Evolutionary conservation across 371 early-diverging fungal species (phyloP).

Genomic region (Actinomortierella wolfii): DNA sequence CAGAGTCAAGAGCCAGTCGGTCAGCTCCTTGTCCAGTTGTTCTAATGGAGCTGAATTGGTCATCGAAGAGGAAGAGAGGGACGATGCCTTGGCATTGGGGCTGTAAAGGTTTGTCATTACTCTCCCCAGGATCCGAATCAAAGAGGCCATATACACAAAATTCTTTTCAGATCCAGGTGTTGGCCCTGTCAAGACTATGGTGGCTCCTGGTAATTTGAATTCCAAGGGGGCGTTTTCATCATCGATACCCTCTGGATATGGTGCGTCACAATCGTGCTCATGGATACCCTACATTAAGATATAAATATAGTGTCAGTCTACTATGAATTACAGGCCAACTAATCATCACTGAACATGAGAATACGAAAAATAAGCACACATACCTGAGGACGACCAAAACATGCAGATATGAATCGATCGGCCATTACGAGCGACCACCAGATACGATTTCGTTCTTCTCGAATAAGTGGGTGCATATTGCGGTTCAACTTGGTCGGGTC

Average conservation of each 20-base stretch:
- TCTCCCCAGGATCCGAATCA: conserved; percentile 38
- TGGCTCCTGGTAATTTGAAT: conserved; percentile 22
- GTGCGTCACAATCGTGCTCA: conserved; percentile 39
- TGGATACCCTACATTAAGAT: conserved; percentile 42
- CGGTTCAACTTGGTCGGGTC: conserved; percentile 55
- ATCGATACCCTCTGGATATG: conserved; percentile 36
- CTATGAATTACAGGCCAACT: no score
- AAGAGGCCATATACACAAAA: conserved; percentile 26
- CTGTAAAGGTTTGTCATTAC: conserved; percentile 44
- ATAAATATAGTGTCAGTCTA: conserved; percentile 53
- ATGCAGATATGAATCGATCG: conserved; percentile 51
- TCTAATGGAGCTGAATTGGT: conserved; percentile 46
- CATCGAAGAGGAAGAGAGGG: conserved; percentile 33
- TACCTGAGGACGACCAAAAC: conserved; percentile 48
- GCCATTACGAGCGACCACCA: conserved; percentile 63
- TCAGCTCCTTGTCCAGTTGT: conserved; percentile 43
- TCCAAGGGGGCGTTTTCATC: conserved; percentile 24
- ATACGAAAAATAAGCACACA: conserved; percentile 17
- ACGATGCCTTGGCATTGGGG: conserved; percentile 34
- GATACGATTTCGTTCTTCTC: conserved; percentile 61
- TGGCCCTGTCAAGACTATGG: conserved; percentile 23
- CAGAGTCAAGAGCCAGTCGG: conserved; percentile 40
- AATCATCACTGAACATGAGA: conserved; percentile 53
- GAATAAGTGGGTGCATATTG: conserved; percentile 52
- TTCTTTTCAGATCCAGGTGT: conserved; percentile 27